phyloP scores from a whole-genome alignment of 1,139 yeast species.

The Taphrina wiesneri region DNA sequence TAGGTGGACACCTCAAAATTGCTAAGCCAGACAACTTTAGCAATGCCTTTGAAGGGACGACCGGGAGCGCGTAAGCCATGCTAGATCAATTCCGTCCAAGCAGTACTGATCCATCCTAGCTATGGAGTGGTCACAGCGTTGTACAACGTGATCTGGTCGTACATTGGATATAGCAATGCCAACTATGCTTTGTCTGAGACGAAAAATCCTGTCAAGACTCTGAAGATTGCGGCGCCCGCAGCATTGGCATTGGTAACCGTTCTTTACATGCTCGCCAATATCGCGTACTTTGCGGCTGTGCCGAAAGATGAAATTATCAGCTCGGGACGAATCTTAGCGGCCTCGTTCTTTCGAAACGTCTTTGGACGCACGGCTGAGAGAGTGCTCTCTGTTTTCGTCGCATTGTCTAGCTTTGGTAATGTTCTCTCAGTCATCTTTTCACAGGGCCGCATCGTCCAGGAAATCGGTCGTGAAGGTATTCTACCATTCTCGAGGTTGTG shows the following conservation, averaged over 20 bases:
- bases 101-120: background rate
- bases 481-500: slow-evolving; percentile 65
- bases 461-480: slow-evolving; percentile 69
- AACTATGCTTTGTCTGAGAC: slow-evolving; percentile 82
- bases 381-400: slow-evolving; percentile 70
- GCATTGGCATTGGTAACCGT: slow-evolving; percentile 63
- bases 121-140: slow-evolving; percentile 64
- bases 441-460: slow-evolving; percentile 75
- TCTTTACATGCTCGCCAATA: slow-evolving; percentile 66
- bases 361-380: slow-evolving; percentile 62
- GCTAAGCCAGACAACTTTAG: slow-evolving; percentile 42
- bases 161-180: slow-evolving; percentile 67
- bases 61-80: slow-evolving; percentile 56
- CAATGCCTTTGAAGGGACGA: slow-evolving; percentile 48
- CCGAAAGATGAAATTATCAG: slow-evolving; percentile 61
- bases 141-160: slow-evolving; percentile 55
- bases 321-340: slow-evolving; percentile 73
- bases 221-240: slow-evolving; percentile 70
- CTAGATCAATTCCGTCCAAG: background rate
- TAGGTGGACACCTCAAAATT: slow-evolving; percentile 53
- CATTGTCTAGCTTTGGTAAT: slow-evolving; percentile 73
- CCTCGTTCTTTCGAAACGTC: slow-evolving; percentile 69
- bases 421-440: slow-evolving; percentile 76
- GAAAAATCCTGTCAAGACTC: slow-evolving; percentile 65
- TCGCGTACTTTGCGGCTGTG: slow-evolving; percentile 74